These are phyloP conservation scores for Nitzschia sp. DNA, from an alignment of 108 stramenopile genomes.

Conservation along the genomic window DNA sequence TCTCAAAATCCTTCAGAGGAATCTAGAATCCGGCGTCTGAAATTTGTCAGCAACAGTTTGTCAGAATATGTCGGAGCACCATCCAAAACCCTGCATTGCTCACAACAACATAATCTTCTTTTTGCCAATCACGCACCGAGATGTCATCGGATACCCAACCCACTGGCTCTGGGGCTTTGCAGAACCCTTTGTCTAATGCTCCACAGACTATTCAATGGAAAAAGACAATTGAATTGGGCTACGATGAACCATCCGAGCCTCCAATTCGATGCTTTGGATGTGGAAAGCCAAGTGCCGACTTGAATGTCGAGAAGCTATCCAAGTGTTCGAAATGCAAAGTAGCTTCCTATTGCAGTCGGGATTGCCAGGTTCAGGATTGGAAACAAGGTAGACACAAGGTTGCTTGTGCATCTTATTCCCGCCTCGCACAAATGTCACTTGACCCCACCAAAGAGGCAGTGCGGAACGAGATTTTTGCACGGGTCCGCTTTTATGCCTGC, in stretches of 20 bases:
- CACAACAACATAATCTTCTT: too few species aligned
- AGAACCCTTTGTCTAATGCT: slow-evolving; percentile 29
- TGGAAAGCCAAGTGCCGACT: slow-evolving; percentile 20
- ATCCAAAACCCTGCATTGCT: too few species aligned
- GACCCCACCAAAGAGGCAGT: slow-evolving; percentile 49
- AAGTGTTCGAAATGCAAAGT: slow-evolving; percentile 66
- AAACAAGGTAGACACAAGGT: slow-evolving; percentile 72
- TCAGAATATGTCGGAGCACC: too few species aligned
- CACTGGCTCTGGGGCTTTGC: neutral
- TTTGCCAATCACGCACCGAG: too few species aligned
- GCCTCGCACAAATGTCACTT: slow-evolving; percentile 42
- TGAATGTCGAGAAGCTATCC: slow-evolving; percentile 14
- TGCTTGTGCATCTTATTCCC: slow-evolving; percentile 65
- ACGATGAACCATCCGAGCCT: slow-evolving; percentile 28
- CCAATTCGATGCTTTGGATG: slow-evolving; percentile 61
- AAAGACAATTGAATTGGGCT: slow-evolving; percentile 68
- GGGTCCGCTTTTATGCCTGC: slow-evolving; percentile 79
- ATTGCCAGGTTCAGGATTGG: slow-evolving; percentile 79
- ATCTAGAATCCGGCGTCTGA: too few species aligned
- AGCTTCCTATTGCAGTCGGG: slow-evolving; percentile 69
- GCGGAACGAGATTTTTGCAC: slow-evolving; percentile 60
- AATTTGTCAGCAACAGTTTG: too few species aligned
- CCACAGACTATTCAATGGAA: slow-evolving; percentile 44
- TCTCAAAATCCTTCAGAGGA: too few species aligned
- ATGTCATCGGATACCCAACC: too few species aligned